Base-by-base conservation (phyloP, 2,329 filamentous ascomycete species). In the Shiraia bambusicola region DNA sequence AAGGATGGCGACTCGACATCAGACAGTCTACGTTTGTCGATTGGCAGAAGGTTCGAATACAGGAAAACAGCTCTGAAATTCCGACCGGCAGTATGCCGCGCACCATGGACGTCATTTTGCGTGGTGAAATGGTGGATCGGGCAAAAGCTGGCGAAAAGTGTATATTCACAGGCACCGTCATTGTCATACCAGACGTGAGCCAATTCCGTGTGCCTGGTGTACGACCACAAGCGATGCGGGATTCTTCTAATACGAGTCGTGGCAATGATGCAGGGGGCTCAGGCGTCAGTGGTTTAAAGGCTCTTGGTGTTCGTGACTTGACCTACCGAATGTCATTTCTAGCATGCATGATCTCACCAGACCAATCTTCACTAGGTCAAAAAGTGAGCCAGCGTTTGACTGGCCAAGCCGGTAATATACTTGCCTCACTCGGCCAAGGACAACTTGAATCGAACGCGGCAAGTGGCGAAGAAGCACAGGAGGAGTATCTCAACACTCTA, bases 141-240 rank as follows among this genome's bases (percentile, higher is more conserved):
- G 91, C 92, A 37, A 97, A 97, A 74, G 93, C 93, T 34, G 93
- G 93, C 51, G 93, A 98, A 71, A 96, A 95, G 71, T 98, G 93
- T 69, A 88, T 98, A 61, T 98, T 98, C 69, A 97, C 92, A 0
- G 93, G 93, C 51, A 91, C 91, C 4, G 73, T 97, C 51, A 97
- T 98, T 47, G 93, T 98, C 13, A 90, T 98, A 25, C 93, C 93
- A 0, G 93, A 98, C 67, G 89, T 98, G 47, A 95, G 90, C 63
- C 93, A 97, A 67, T 81, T 98, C 42, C 86, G 91, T 28, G 82
- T 97, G 22, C 93, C 93, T 2, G 93, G 93, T 34, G 78, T 90
- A 16, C 79, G 86, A 41, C 86, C 89, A 12, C 89, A 90, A 46
- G 88, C 91, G 14, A 82, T 92, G 27, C 82, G 92, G 47, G 92